A percentile compares a stretch with the other conserved stretches of the same genome.
Conservation (phyloP, 805 yeast genomes). For the Yamadazyma paraphyllophila region DNA sequence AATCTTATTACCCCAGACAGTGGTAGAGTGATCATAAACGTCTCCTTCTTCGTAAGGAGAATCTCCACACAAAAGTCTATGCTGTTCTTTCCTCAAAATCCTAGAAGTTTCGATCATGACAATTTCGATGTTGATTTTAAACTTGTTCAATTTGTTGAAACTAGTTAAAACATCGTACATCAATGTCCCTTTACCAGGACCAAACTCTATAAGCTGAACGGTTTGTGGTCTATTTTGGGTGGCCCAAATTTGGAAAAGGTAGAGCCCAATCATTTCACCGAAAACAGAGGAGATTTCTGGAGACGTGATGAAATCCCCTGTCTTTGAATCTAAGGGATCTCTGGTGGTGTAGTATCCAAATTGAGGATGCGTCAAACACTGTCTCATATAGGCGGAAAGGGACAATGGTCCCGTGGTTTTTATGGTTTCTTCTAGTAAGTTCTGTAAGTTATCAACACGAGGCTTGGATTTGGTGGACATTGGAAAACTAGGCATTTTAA, state of each 20-base stretch:
- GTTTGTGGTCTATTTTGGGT: constrained; percentile 50
- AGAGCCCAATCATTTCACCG: constrained; percentile 81
- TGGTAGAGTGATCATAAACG: constrained; percentile 37
- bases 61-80: constrained; percentile 44
- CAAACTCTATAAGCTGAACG: constrained; percentile 67
- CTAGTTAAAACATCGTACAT: constrained; percentile 60
- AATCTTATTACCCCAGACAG: constrained; percentile 53
- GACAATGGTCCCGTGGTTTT: constrained; percentile 76
- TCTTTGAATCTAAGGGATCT: constrained; percentile 60
- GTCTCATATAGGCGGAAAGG: constrained; percentile 72
- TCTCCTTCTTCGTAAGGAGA: constrained; percentile 16
- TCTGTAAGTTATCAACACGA: constrained; percentile 26
- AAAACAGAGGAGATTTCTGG: constrained; percentile 87
- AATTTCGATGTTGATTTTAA: constrained; percentile 37
- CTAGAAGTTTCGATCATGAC: constrained; percentile 72
- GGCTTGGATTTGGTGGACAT: constrained; percentile 15
- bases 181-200: constrained; percentile 83
- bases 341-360: constrained; percentile 77
- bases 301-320: constrained; percentile 79
- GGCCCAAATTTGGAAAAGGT: constrained; percentile 61
- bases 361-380: constrained; percentile 74
- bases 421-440: constrained; percentile 47
- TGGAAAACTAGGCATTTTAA: constrained; percentile 38
- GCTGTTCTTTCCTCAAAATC: constrained; percentile 58
- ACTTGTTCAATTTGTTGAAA: constrained; percentile 39